Evolutionary conservation across 305 asterid species (phyloP), one percentile per base, ranked within the genome.

Genomic region (Stenogyne calaminthoides): DNA sequence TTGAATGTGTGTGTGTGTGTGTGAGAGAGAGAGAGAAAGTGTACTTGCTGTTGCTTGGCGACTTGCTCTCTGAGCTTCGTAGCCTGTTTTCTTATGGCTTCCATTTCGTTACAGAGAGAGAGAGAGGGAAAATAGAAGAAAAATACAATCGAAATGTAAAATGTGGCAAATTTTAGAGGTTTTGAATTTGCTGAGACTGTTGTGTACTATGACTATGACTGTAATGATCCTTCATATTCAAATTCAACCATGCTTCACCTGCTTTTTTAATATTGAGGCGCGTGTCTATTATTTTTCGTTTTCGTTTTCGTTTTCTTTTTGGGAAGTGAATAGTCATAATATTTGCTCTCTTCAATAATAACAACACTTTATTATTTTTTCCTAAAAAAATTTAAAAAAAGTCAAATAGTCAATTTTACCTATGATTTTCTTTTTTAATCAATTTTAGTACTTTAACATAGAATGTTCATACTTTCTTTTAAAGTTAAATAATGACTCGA

Each of bases 21-120:
- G 58, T 32, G 60, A 14, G 64, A 46, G 59, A 34, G 75, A 37
- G 57, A n/a, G 61, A 64, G 44, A 58, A 58, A 1, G 66, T 8
- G 52, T 72, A 88, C 96, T 74, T 90, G 92, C 22, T 90, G 96
- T 70, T 88, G 96, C 74, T 80, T 85, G 69, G 94, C 92, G 25
- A 88, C 93, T 79, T 86, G 94, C 72, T 88, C 92, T 73, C 94
- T 86, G 82, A 90, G 93, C 87, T 81, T 88, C 25, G 92, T 78
- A 19, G 96, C 94, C 81, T 90, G 96, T 67, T 88, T 90, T 80
- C 89, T 82, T 63, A 90, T 82, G 77, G 94, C 88, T 69, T 88
- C 96, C 94, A 90, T 90, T 67, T 77, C 76, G 70, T 58, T 36
- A 72, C 7, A 29, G 49, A 11, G 59, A 67, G 72, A 65, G 74